Evolutionary conservation across 441 rosid genomes (phyloP), one percentile per base, ranked within the genome.

Genomic region (Rhodomyrtus psidioides): DNA sequence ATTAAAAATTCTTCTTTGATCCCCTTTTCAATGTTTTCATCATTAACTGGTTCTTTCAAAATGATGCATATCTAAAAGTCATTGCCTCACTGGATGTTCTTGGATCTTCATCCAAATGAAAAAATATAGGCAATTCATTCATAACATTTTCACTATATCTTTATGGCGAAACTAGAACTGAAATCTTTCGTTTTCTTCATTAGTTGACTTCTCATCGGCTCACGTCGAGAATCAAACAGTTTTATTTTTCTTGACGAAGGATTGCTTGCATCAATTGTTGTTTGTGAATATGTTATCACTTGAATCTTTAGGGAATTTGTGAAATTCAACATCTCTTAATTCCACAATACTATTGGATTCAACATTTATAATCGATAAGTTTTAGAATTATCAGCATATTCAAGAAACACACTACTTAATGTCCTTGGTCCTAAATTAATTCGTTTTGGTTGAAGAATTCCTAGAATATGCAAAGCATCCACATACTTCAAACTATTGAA

Each of bases 171-270:
- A 27, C 13, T 0, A 57, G 8, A 5, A 57, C 6, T 0, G 1
- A 57, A 57, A 57, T 57, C 0, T 26, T 0, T 57, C n/a, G 7
- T 26, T 26, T n/a, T 58, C 1, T 58, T 58, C 16, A 58, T 0
- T 12, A 6, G 5, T 58, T 58, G 17, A n/a, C 30, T 58, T 58
- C 62, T 58, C 3, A 12, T 0, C 14, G 1, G 17, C 17, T n/a
- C 7, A 12, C 15, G 1, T 4, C 15, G 5, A 51, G 53, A 46
- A 46, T 46, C 12, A 46, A 46, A 46, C 14, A 51, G 15, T 51
- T 51, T 51, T 51, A 15, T 51, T 51, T 51, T 51, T 12, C 53
- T 51, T 51, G 53, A 51, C 12, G 53, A 51, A 51, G 13, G 53
- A 51, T 51, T 51, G 53, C 28, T n/a, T 26, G 62, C 62, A 0